Percentiles rank a stretch among this genome's conserved stretches.
These are phyloP conservation scores for Angophora floribunda DNA, from an alignment of 345 rosid species.

Conservation along the genomic window DNA sequence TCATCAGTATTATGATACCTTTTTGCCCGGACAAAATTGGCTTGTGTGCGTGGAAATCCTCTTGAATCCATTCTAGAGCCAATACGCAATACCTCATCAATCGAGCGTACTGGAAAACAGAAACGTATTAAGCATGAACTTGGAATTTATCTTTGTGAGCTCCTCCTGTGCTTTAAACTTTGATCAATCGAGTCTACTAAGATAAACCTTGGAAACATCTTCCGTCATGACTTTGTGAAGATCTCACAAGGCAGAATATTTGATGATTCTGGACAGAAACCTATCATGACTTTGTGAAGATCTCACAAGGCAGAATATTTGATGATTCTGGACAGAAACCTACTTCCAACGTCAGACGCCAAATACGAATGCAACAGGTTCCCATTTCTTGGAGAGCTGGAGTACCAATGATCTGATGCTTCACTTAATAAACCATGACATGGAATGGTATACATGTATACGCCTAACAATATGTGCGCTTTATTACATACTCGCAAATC, in stretches of 20 bases:
- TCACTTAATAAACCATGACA: not conserved
- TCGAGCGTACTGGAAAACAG: not conserved
- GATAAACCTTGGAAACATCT: not conserved
- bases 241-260: not conserved
- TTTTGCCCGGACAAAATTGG: not conserved
- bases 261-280: not conserved
- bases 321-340: not conserved
- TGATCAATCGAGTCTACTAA: not conserved
- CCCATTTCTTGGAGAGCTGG: not conserved
- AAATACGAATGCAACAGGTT: not conserved
- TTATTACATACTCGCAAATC: not conserved
- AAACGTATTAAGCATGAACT: not conserved
- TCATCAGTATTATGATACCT: not conserved
- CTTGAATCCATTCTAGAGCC: not conserved
- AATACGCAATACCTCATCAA: not conserved
- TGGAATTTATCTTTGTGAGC: not conserved
- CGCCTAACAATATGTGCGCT: not conserved
- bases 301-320: not conserved
- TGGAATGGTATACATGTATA: slow-evolving; percentile 18
- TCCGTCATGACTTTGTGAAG: not conserved
- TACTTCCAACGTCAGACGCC: not conserved
- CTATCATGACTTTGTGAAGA: not conserved
- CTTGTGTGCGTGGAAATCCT: not conserved
- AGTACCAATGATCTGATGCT: not conserved
- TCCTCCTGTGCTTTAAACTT: not conserved